Evolutionary conservation across 805 yeast species (phyloP), one percentile per base, ranked within the genome.

Genomic region (Sporopachydermia lactativora): DNA sequence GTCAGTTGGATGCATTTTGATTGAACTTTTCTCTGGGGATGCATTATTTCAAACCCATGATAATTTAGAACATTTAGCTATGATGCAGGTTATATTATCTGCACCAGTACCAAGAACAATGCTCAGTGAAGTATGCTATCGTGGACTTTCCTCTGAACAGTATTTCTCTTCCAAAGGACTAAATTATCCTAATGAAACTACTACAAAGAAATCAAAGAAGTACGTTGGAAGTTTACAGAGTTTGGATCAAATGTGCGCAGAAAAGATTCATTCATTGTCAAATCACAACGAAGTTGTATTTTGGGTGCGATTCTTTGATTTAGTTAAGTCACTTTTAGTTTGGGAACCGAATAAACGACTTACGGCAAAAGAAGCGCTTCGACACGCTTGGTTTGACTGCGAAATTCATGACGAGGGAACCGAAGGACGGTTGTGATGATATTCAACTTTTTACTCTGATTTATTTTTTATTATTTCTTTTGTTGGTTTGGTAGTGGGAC

Each of bases 21-120:
- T 85, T 5, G 99, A 92, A 60, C 61, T 92, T 39, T 77, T 83
- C 34, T 84, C 94, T 15, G 99, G 99, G 18, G 95, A 85, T 53
- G 95, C 96, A 1, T 62, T 92, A 17, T 92, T 89, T 60, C 86
- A 84, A 49, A 92, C 97, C 1, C 96, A 89, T 57, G 96, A 92
- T 55, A 88, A 89, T 57, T 64, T 78, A 39, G 97, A 89, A 58
- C 99, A 92, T 60, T 64, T 92, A 57, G 95, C 95, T 13, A 78
- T 92, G 81, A 92, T 92, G 81, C 89, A 92, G 58, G 77, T 75
- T 47, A 73, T 88, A 15, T 66, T 78, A 17, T 81, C 80, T 15
- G 58, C 62, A 46, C 65, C 58, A 14, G 66, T 81, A 11, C 75
- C 71, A 49, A 17, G 52, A 13, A 47, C 49, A 18, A 43, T 63